Base-by-base conservation (phyloP, 2,329 filamentous ascomycete species). In the Pseudocercospora fijiensis region DNA sequence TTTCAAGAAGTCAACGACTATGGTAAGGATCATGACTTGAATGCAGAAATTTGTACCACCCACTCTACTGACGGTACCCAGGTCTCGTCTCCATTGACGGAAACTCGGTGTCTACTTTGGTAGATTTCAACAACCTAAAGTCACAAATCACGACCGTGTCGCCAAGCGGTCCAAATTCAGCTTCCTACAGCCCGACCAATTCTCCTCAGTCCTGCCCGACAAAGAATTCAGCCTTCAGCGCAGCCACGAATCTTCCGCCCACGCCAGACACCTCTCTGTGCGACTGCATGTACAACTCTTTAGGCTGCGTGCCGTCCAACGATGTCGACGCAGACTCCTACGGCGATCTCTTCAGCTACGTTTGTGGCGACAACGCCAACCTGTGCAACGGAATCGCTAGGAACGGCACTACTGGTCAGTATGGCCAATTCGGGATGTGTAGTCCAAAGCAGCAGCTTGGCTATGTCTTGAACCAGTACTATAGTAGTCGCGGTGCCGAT, bases 1-100 rank as follows among this genome's bases (percentile, higher is more conserved):
- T 94, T 92, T 82, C 85, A 96, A 82, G 92, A 96, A 78, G 82
- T 76, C 61, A 98, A 98, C 82, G 82, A 96, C 76, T 98, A 91
- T 74, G 94, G 73, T 56, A 18, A 33, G 56, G 37, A 28, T n/a
- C 24, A 28, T n/a, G 11, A 13, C 13, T 9, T 24, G 11, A 28
- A 11, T 11, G 10, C 45, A n/a, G n/a, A n/a, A n/a, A n/a, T n/a
- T n/a, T n/a, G n/a, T n/a, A n/a, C n/a, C n/a, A n/a, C n/a, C 47
- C 28, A 51, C 9, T 41, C 45, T 57, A 11, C n/a, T 20, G 37
- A 53, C 67, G 65, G 63, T 70, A 58, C 72, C 68, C 65, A 84
- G 85, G 89, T 78, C 85, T 96, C 52, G 88, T 92, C 64, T 78
- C 83, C 63, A 76, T 91, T 64, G 75, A 80, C 57, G 84, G 84